A percentile compares a stretch with the other conserved stretches of the same genome.
Conservation (phyloP, 2,329 filamentous ascomycete species). For the Ustulina deusta region DNA sequence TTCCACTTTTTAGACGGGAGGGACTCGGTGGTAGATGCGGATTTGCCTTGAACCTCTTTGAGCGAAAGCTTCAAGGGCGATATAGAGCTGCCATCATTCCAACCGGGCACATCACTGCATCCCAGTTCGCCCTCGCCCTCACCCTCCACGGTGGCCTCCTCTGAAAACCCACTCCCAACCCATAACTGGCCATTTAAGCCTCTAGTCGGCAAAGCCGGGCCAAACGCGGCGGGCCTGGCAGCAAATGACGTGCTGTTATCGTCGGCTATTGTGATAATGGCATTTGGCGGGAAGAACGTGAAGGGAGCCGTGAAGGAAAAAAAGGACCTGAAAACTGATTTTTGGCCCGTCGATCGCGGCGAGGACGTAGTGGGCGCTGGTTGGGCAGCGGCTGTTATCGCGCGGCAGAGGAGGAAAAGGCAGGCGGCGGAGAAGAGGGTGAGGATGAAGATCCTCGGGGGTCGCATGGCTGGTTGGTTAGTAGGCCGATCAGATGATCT, state of each 20-base stretch:
- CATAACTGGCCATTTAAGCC: conserved; percentile 91
- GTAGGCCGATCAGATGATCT: background rate
- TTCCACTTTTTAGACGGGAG: conserved; percentile 53
- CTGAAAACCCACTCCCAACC: conserved; percentile 92
- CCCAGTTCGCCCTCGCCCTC: conserved; percentile 86
- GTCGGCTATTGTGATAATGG: conserved; percentile 94
- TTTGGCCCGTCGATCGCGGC: conserved; percentile 47
- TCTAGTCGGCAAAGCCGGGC: conserved; percentile 77
- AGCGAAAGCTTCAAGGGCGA: conserved; percentile 57
- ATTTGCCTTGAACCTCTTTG: conserved; percentile 51
- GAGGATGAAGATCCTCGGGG: conserved; percentile 66
- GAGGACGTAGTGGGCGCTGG: conserved; percentile 46
- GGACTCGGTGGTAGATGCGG: conserved; percentile 48
- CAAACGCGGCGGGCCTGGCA: conserved; percentile 92
- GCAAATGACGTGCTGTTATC: conserved; percentile 98
- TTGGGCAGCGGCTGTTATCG: conserved; percentile 58
- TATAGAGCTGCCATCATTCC: conserved; percentile 73
- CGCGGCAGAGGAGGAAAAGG: conserved; percentile 67
- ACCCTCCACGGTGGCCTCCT: conserved; percentile 75
- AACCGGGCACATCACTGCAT: conserved; percentile 93
- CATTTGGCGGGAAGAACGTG: conserved; percentile 93
- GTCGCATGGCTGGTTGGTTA: conserved; percentile 61
- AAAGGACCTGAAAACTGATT: conserved; percentile 65
- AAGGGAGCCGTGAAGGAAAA: conserved; percentile 82
- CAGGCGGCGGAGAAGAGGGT: conserved; percentile 65